These are phyloP conservation scores for Blastomyces emzantsi DNA, from an alignment of 2,329 filamentous ascomycete species.

Conservation along the genomic window DNA sequence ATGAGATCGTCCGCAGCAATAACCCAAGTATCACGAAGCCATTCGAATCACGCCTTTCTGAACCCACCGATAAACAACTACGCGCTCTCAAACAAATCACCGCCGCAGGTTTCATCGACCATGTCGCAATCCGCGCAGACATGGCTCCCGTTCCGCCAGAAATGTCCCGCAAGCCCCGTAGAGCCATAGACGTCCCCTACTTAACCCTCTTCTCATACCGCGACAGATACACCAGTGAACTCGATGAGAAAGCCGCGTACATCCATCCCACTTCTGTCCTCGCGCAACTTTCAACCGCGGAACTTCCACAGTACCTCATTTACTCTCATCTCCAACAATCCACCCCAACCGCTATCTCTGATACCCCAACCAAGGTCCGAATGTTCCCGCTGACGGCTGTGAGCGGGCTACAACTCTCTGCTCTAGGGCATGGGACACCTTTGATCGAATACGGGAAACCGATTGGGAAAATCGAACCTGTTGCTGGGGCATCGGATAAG, in stretches of 20 bases:
- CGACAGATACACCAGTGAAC: constrained; percentile 33
- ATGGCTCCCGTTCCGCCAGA: constrained; percentile 65
- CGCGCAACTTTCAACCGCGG: constrained; percentile 56
- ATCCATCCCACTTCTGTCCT: constrained; percentile 80
- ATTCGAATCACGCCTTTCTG: constrained; percentile 44
- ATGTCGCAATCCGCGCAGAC: constrained; percentile 86
- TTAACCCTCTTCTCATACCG: constrained; percentile 68
- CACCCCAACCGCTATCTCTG: constrained; percentile 45
- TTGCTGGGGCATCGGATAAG: constrained; percentile 39
- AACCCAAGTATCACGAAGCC: constrained; percentile 44
- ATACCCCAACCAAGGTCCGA: constrained; percentile 62
- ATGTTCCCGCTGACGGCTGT: constrained; percentile 84
- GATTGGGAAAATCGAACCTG: constrained; percentile 63
- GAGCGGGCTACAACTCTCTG: constrained; percentile 63
- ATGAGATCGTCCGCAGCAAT: constrained; percentile 66
- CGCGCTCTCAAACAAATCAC: constrained; percentile 82
- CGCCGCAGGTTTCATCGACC: constrained; percentile 86
- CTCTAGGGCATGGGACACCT: constrained; percentile 74
- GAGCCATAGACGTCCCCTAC: constrained; percentile 91
- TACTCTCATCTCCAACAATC: constrained; percentile 76
- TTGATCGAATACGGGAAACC: constrained; percentile 81
- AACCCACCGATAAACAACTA: constrained; percentile 59
- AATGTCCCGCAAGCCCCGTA: constrained; percentile 57
- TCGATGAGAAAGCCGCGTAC: constrained; percentile 62
- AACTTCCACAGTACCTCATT: constrained; percentile 79